Conservation (phyloP, 345 rosid genomes). For the Diplotaxis tenuifolia region DNA sequence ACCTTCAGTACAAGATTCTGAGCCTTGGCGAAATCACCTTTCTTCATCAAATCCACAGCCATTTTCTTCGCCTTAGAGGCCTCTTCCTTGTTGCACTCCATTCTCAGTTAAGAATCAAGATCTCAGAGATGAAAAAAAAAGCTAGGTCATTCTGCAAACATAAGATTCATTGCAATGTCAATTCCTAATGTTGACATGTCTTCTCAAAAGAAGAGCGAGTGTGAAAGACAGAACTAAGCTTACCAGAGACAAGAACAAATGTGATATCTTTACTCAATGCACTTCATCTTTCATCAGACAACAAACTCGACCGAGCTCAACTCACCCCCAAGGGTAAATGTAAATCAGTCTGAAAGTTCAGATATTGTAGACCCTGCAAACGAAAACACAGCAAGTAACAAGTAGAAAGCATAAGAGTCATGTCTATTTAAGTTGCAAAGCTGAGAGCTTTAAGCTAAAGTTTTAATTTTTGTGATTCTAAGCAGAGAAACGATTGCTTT, state of each 20-base stretch:
- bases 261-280: too few relatives aligned
- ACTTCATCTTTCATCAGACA: too few relatives aligned
- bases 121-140: slow-evolving; percentile 35
- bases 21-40: slow-evolving; percentile 58
- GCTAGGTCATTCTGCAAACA: not conserved
- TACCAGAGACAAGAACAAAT: too few relatives aligned
- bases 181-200: too few relatives aligned
- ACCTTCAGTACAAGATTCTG: slow-evolving; percentile 58
- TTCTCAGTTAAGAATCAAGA: slow-evolving; percentile 49
- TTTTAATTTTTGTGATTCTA: too few relatives aligned
- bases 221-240: not conserved
- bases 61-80: too few relatives aligned
- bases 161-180: not conserved
- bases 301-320: too few relatives aligned
- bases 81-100: too few relatives aligned
- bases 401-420: slow-evolving; percentile 1
- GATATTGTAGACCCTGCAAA: slow-evolving; percentile 9
- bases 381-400: not conserved
- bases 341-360: not conserved
- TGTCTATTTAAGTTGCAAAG: not conserved
- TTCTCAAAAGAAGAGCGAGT: not conserved
- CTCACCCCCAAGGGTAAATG: too few relatives aligned
- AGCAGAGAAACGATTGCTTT: not conserved
- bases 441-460: slow-evolving; percentile 1
- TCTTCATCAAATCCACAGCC: too few relatives aligned